These are phyloP conservation scores for Iberis amara DNA, from an alignment of 441 rosid species.

Conservation along the genomic window DNA sequence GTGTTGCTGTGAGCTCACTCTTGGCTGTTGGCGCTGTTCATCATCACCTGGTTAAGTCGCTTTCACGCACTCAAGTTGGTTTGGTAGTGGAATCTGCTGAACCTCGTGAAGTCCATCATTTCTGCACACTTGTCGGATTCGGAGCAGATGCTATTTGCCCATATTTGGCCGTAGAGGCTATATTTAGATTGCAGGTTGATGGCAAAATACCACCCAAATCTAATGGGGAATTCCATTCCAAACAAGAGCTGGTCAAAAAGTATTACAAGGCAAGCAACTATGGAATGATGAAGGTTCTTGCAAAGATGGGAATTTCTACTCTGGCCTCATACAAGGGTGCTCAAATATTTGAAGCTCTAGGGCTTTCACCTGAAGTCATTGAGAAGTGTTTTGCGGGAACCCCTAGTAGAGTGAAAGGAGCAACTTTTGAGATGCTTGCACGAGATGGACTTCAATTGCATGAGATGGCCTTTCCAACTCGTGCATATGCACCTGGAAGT, in stretches of 20 bases:
- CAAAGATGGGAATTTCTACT: constrained; percentile 99
- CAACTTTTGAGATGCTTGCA: constrained; percentile 98
- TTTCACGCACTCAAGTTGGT: constrained; percentile 86
- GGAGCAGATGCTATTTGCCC: constrained; percentile 99
- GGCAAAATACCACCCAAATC: constrained; percentile 94
- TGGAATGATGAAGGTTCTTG: constrained; percentile 99
- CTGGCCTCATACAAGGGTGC: constrained; percentile 99
- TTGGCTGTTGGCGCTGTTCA: constrained; percentile 99
- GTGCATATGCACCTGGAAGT: constrained; percentile 80
- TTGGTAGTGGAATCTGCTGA: constrained; percentile 95
- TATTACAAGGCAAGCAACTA: constrained; percentile 98
- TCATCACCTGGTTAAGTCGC: constrained; percentile 86
- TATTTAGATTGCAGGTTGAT: constrained; percentile 93
- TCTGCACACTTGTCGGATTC: constrained; percentile 93
- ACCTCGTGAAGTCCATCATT: constrained; percentile 99
- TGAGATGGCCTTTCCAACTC: constrained; percentile 80
- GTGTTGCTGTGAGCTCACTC: constrained; percentile 94
- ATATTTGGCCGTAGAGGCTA: constrained; percentile 79
- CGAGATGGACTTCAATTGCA: constrained; percentile 81
- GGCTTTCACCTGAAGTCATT: constrained; percentile 93
- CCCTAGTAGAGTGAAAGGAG: constrained; percentile 99
- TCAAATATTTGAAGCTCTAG: constrained; percentile 98
- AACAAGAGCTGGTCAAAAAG: constrained; percentile 83
- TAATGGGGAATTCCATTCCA: constrained; percentile 74
- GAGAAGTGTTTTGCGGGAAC: constrained; percentile 98